Conservation (phyloP, 139 green algal genomes). For the Deuterostichococcus epilithicus region DNA sequence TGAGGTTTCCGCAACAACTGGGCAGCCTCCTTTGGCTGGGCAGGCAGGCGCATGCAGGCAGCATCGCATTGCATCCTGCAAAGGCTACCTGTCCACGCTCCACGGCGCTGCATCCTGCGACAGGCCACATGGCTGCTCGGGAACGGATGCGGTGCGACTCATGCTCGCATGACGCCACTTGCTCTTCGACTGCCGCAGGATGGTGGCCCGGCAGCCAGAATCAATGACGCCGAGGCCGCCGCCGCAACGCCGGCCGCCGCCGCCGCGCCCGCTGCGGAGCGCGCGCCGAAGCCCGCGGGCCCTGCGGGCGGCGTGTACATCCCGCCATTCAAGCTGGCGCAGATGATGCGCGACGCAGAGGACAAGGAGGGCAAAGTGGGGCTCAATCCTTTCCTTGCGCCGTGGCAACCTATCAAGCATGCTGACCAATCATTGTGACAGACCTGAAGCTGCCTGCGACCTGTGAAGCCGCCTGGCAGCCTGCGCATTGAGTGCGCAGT, state of each 20-base stretch:
- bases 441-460: too few species aligned
- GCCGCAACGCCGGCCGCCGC: not conserved
- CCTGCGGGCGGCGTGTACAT: constrained; percentile 92
- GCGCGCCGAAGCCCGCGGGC: constrained; percentile 27
- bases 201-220: not conserved
- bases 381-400: not conserved
- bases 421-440: too few species aligned
- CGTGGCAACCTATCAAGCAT: not conserved
- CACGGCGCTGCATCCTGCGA: too few species aligned
- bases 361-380: constrained; percentile 6
- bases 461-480: too few species aligned
- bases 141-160: too few species aligned
- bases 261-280: not conserved
- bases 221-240: not conserved
- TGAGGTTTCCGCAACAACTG: too few species aligned
- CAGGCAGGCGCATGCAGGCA: too few species aligned
- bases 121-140: too few species aligned
- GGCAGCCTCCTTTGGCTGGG: too few species aligned
- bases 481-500: too few species aligned
- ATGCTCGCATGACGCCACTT: not conserved
- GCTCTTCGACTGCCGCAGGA: not conserved
- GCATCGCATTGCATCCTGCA: too few species aligned
- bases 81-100: too few species aligned
- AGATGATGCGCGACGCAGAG: constrained; percentile 25
- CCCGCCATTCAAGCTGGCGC: constrained; percentile 94